Evolutionary conservation across 805 yeast species (phyloP).

Genomic region (Hanseniaspora mollemarum): DNA sequence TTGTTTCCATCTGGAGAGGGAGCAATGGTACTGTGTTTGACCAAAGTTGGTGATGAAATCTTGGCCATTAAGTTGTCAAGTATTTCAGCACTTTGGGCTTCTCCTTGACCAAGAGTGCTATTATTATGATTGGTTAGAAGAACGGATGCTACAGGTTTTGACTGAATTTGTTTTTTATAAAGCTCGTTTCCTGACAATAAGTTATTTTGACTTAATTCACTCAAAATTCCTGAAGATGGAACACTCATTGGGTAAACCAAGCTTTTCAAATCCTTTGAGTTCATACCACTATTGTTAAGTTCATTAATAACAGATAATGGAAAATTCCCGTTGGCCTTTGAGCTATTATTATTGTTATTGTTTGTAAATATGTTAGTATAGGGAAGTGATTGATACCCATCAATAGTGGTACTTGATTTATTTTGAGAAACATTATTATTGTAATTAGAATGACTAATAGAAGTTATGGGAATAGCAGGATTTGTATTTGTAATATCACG

Average conservation of each 20-base stretch:
- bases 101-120: background rate
- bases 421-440: background rate
- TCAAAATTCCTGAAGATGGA: background rate
- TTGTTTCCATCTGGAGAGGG: background rate
- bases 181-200: constrained; percentile 3
- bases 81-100: background rate
- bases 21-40: background rate
- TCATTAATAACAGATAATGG: constrained; percentile 13
- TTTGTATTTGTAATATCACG: constrained; percentile 12
- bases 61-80: constrained; percentile 8
- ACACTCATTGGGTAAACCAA: background rate
- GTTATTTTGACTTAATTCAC: background rate
- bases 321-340: background rate
- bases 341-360: constrained; percentile 4
- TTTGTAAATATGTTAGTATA: constrained; percentile 4
- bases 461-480: constrained; percentile 6
- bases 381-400: constrained; percentile 7
- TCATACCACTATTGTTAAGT: background rate
- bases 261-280: background rate
- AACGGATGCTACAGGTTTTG: background rate
- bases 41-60: background rate
- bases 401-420: background rate
- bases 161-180: background rate
- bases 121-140: background rate
- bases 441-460: background rate